Evolutionary conservation across 2,329 filamentous ascomycete genomes (phyloP), one percentile per base, ranked within the genome.

Genomic region (Arthroderma uncinatum): DNA sequence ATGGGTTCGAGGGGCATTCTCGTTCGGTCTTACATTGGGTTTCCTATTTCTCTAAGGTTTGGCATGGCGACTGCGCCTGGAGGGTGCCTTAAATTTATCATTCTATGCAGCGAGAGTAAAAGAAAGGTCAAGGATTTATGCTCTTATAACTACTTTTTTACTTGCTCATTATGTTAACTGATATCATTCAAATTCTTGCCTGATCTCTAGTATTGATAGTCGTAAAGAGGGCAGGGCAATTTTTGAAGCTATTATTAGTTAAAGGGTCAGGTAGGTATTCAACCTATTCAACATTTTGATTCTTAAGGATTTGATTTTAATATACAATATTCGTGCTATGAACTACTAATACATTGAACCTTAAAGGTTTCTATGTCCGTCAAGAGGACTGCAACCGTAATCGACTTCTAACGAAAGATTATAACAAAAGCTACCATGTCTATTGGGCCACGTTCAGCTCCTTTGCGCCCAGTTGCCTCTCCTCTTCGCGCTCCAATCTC

Each of bases 401-500:
- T 14, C 23, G 14, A 23, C 47, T 33, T 50, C 40, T 47, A 47
- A 33, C 16, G 2, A 34, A 33, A 33, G 28, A 16, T 12, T 30
- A 33, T 19, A 50, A 50, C 33, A 33, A 33, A 4, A 30, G 19
- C 33, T 50, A 16, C 16, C 25, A 50, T 30, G 28, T 7, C 47
- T 8, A 50, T 48, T 14, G 21, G 42, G 23, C 12, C 21, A 48
- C 10, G 14, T 42, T 16, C 39, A 42, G 12, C 40, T 12, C 40
- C 25, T 34, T 34, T 14, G 8, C 28, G n/a, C 23, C 28, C 14
- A 28, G 14, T 47, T 40, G 37, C 23, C 30, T 56, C 19, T 56
- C 33, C 37, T 39, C 44, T 44, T 57, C 57, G n/a, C 16, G 34
- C 52, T 54, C 25, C 47, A 59, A 16, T 44, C 68, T 65, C 61